Percentiles rank a stretch among this genome's conserved stretches.
Conservation (phyloP, 306 rosid genomes). For the Ochetophila trinervis region DNA sequence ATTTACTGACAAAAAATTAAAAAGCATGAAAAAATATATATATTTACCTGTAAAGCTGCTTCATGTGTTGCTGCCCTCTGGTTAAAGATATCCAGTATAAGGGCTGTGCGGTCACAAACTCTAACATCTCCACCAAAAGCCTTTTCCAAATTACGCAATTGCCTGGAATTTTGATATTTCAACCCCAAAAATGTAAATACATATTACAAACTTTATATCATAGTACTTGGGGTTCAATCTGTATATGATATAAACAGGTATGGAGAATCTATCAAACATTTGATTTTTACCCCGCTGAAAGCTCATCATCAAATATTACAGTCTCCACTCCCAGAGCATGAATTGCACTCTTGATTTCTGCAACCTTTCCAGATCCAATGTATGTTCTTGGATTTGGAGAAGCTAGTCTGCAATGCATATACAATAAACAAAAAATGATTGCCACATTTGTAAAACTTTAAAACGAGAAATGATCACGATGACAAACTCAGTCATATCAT, state of each 20-base stretch:
- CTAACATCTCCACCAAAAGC: constrained; percentile 89
- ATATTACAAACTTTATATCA: no score
- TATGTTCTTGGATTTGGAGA: constrained; percentile 88
- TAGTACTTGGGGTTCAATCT: background rate
- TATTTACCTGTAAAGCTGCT: constrained; percentile 84
- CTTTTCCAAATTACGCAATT: constrained; percentile 90
- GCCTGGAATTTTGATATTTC: constrained; percentile 38
- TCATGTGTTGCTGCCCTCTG: constrained; percentile 99
- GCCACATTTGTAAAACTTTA: constrained; percentile 48
- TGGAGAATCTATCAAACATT: background rate
- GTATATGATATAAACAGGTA: background rate
- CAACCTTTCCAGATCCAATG: constrained; percentile 95
- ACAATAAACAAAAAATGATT: constrained; percentile 9
- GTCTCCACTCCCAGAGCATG: constrained; percentile 74
- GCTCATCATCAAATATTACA: constrained; percentile 91
- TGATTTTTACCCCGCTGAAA: constrained; percentile 76
- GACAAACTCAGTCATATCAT: no score
- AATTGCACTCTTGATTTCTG: constrained; percentile 88
- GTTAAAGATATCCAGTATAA: constrained; percentile 89
- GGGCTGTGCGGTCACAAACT: constrained; percentile 94
- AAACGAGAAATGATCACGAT: no score
- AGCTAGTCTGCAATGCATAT: constrained; percentile 52
- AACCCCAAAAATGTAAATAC: background rate
- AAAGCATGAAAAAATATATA: constrained; percentile 12
- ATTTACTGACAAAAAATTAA: background rate